Base-by-base conservation (phyloP, 2,329 filamentous ascomycete genomes). In the Corinectria fuckeliana region DNA sequence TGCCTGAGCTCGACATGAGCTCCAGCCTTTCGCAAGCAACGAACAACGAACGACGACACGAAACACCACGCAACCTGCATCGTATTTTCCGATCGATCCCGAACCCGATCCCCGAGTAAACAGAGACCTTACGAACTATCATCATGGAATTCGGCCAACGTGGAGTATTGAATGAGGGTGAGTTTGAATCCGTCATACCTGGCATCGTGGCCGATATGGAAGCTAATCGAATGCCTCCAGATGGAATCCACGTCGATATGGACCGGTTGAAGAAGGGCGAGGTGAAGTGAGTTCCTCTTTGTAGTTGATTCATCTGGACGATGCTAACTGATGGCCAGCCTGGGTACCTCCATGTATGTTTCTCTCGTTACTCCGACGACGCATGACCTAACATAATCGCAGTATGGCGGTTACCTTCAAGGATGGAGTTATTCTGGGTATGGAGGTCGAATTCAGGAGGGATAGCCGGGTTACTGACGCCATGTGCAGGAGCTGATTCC, bases 381-480 rank as follows among this genome's bases (percentile, higher is more conserved):
- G 74, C 67, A 48, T 58, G 58, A 52, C 23, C 68, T 72, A 67
- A 75, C 64, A 34, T 61, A 50, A 51, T 48, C 38, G 53, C 71
- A 96, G 92, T 77, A 99, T 99, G 95, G 95, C 95, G 62, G 93
- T 98, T 77, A 98, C 96, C 74, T 99, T 99, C 87, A 95, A 95
- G 77, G 93, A 97, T 73, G 95, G 95, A 63, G 95, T 99, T 60
- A 98, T 99, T 80, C 85, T 99, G 39, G 91, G 87, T 89, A 78
- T 49, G 83, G 71, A 28, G 18, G 9, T 4, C 8, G 9, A 18
- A 45, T 4, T 10, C 0, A 4, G 1, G 30, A 18, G 3, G 8
- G 11, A 4, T 13, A 42, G 18, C 5, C 32, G 49, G 7, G 2
- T 26, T 48, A 38, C 58, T 74, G 52, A 74, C 52, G 6, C 5